A percentile compares a stretch with the other conserved stretches of the same genome.
These are phyloP conservation scores for Yueomyces sp. DNA, from an alignment of 805 yeast species.

Conservation along the genomic window DNA sequence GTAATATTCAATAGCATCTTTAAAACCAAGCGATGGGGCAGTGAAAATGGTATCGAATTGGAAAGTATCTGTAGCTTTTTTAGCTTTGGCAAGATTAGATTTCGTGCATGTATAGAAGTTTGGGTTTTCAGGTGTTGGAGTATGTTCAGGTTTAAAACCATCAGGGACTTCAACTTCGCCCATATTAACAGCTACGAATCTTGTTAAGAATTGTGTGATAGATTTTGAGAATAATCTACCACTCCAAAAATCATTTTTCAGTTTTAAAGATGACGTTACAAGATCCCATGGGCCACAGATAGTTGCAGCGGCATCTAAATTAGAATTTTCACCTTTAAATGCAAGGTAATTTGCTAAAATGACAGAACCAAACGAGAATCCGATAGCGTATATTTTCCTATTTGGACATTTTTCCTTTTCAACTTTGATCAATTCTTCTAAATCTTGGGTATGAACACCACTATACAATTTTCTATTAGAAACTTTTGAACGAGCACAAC, in stretches of 20 bases:
- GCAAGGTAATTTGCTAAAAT: conserved; percentile 56
- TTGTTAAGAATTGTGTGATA: conserved; percentile 29
- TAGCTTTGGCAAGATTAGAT: conserved; percentile 26
- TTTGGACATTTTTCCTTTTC: conserved; percentile 39
- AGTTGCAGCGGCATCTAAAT: conserved; percentile 42
- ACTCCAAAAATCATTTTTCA: conserved; percentile 29
- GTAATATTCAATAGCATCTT: conserved; percentile 49
- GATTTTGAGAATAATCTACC: conserved; percentile 29
- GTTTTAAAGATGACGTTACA: conserved; percentile 34
- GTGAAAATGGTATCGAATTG: conserved; percentile 57
- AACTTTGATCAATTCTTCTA: conserved; percentile 41
- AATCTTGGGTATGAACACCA: conserved; percentile 56
- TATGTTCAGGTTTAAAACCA: conserved; percentile 6
- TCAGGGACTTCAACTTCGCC: conserved; percentile 22
- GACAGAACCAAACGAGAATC: conserved; percentile 62
- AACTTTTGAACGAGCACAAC: conserved; percentile 61
- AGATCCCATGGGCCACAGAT: conserved; percentile 66
- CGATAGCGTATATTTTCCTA: conserved; percentile 48
- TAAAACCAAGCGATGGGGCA: conserved; percentile 47
- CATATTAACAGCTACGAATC: conserved; percentile 33
- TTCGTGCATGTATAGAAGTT: conserved; percentile 18
- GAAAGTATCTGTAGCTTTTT: conserved; percentile 26
- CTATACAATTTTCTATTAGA: conserved; percentile 53
- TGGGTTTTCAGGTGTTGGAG: conserved; percentile 12
- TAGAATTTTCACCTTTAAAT: conserved; percentile 39